A percentile compares a stretch with the other conserved stretches of the same genome.
phyloP scores from a whole-genome alignment of 2,329 filamentous ascomycete species.

The Colletotrichum tamarilloi region DNA sequence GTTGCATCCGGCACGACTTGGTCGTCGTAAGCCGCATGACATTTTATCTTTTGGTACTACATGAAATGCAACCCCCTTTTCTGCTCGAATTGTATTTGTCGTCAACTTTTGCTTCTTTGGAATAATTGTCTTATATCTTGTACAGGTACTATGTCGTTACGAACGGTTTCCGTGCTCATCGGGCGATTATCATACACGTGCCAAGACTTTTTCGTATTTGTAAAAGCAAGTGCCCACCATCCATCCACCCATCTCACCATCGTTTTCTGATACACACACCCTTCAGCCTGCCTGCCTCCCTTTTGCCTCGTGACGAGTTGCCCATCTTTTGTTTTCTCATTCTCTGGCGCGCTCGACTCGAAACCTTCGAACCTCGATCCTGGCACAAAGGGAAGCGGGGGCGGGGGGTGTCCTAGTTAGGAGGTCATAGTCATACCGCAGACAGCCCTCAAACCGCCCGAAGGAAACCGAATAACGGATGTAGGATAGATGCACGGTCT shows the following conservation, averaged over 20 bases:
- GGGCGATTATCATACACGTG: constrained; percentile 11
- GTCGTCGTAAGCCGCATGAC: not conserved
- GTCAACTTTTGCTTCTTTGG: not conserved
- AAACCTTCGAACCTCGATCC: not conserved
- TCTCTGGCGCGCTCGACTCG: not conserved
- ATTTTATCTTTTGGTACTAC: not conserved
- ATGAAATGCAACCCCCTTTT: not conserved
- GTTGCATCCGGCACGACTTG: not conserved
- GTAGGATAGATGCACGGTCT: constrained; percentile 23
- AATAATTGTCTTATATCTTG: not conserved
- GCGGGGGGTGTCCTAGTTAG: not conserved
- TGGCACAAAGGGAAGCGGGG: not conserved
- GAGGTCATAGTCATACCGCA: not conserved
- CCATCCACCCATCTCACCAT: not conserved
- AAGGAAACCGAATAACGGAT: constrained; percentile 11
- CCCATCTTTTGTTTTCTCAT: not conserved
- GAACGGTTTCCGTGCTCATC: not conserved
- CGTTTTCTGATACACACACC: constrained; percentile 19
- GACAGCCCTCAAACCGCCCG: not conserved
- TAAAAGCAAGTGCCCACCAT: not conserved
- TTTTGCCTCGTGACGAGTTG: not conserved
- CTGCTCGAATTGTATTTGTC: not conserved
- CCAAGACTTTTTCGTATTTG: constrained; percentile 26
- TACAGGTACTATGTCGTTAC: not conserved
- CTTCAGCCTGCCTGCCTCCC: not conserved